Conservation (phyloP, 2,329 filamentous ascomycete species). For the Hypomyces perniciosus region DNA sequence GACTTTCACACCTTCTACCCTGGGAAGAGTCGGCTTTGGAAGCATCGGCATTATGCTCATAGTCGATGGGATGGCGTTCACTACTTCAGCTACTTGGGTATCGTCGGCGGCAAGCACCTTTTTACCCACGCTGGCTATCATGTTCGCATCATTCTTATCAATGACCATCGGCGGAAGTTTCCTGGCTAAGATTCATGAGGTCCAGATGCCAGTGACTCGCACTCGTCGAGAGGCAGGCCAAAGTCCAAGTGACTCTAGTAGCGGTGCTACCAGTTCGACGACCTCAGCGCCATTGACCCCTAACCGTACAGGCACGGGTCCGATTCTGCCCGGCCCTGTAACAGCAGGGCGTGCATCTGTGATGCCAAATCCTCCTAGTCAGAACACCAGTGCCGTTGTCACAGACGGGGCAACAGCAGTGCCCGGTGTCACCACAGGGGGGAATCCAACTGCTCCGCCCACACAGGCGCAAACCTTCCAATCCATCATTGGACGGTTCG, state of each 20-base stretch:
- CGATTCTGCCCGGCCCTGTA: slow-evolving; percentile 36
- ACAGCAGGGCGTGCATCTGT: slow-evolving; percentile 26
- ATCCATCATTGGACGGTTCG: slow-evolving; percentile 50
- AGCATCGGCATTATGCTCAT: slow-evolving; percentile 57
- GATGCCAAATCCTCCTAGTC: slow-evolving; percentile 50
- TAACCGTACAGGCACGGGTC: slow-evolving; percentile 21
- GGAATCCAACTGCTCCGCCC: slow-evolving; percentile 21
- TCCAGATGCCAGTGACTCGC: slow-evolving; percentile 51
- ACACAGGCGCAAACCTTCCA: slow-evolving; percentile 39
- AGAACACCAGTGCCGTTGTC: slow-evolving; percentile 58
- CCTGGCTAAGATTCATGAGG: slow-evolving; percentile 52
- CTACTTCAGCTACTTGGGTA: slow-evolving; percentile 49
- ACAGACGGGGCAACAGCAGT: slow-evolving; percentile 36
- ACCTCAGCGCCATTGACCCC: slow-evolving; percentile 21
- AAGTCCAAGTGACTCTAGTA: slow-evolving; percentile 16
- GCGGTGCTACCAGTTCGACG: slow-evolving; percentile 17
- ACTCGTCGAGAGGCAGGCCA: slow-evolving; percentile 37
- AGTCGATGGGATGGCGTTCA: slow-evolving; percentile 55
- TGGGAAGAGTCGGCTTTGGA: slow-evolving; percentile 60
- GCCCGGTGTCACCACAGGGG: slow-evolving; percentile 21
- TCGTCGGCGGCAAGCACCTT: slow-evolving; percentile 51
- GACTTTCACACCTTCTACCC: slow-evolving; percentile 60
- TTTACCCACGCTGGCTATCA: slow-evolving; percentile 50
- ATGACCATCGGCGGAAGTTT: slow-evolving; percentile 54
- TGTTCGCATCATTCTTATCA: slow-evolving; percentile 46